phyloP scores from a whole-genome alignment of 2,329 filamentous ascomycete species.

The Fusarium sp. region DNA sequence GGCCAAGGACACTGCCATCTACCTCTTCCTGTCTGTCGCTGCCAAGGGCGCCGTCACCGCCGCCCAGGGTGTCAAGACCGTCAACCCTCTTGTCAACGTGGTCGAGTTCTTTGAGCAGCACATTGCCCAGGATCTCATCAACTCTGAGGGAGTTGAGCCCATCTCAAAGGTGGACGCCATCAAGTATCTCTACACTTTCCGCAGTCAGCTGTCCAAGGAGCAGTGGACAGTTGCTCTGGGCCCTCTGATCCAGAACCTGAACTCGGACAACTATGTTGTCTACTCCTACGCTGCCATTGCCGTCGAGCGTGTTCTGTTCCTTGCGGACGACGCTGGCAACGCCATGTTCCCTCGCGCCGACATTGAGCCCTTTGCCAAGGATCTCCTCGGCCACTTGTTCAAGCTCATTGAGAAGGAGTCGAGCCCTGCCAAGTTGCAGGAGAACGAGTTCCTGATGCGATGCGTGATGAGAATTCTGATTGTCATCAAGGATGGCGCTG shows the following conservation, averaged over 20 bases:
- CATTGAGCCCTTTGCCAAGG: slow-evolving; percentile 85
- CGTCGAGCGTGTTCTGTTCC: slow-evolving; percentile 90
- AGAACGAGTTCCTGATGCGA: slow-evolving; percentile 98
- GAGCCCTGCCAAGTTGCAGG: slow-evolving; percentile 92
- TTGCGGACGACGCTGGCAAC: slow-evolving; percentile 80
- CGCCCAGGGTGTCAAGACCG: slow-evolving; percentile 88
- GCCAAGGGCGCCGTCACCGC: slow-evolving; percentile 90
- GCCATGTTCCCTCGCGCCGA: slow-evolving; percentile 84
- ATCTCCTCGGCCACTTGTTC: slow-evolving; percentile 91
- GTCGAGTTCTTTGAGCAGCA: slow-evolving; percentile 95
- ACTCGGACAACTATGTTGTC: slow-evolving; percentile 91
- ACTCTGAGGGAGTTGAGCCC: slow-evolving; percentile 76
- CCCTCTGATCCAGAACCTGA: slow-evolving; percentile 90
- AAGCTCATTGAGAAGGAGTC: slow-evolving; percentile 87
- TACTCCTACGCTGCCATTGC: slow-evolving; percentile 98
- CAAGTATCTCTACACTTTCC: slow-evolving; percentile 97
- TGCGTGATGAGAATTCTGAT: slow-evolving; percentile 98
- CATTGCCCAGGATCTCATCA: slow-evolving; percentile 87
- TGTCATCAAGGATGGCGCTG: slow-evolving; percentile 86
- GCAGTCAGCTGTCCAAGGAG: slow-evolving; percentile 90
- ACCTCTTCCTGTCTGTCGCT: slow-evolving; percentile 93
- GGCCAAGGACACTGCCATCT: slow-evolving; percentile 97
- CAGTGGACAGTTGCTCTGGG: slow-evolving; percentile 93
- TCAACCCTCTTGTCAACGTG: slow-evolving; percentile 88
- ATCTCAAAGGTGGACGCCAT: slow-evolving; percentile 98